phyloP scores from a whole-genome alignment of 2,329 filamentous ascomycete species.

The Nigrograna mackinnonii region DNA sequence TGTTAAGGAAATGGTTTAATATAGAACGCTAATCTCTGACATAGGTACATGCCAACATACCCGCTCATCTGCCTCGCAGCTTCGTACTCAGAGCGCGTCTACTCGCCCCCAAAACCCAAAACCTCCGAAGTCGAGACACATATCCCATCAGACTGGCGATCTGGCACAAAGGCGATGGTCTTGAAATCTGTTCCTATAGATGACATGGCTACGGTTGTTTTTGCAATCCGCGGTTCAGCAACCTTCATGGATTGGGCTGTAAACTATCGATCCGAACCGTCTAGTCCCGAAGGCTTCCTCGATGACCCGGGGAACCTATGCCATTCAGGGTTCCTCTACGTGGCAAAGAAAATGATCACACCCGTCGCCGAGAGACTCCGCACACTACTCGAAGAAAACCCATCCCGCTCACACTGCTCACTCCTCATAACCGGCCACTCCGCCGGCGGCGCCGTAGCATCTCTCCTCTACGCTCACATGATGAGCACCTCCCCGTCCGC shows the following conservation, averaged over 20 bases:
- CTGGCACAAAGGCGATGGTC: constrained; percentile 83
- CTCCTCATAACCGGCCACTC: constrained; percentile 85
- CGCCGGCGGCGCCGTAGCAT: constrained; percentile 81
- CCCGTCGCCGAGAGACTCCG: constrained; percentile 73
- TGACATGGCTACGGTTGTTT: constrained; percentile 76
- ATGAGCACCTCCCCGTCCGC: constrained; percentile 60
- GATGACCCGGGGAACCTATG: constrained; percentile 79
- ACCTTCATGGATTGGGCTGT: constrained; percentile 86
- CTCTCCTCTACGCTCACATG: constrained; percentile 82
- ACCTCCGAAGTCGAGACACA: constrained; percentile 69
- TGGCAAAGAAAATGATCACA: constrained; percentile 73
- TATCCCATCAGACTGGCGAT: constrained; percentile 70
- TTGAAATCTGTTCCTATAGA: constrained; percentile 82
- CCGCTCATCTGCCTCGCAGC: constrained; percentile 79
- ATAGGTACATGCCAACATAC: constrained; percentile 73
- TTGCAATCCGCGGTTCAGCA: constrained; percentile 80
- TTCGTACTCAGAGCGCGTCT: constrained; percentile 75
- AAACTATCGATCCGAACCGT: constrained; percentile 73
- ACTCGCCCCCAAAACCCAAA: constrained; percentile 58
- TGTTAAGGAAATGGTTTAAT: neutral
- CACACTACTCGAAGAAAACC: constrained; percentile 72
- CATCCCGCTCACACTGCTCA: constrained; percentile 65
- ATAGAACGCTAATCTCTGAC: neutral
- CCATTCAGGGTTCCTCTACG: constrained; percentile 78
- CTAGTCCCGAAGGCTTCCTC: constrained; percentile 69